Base-by-base conservation (phyloP, 2,329 filamentous ascomycete species). In the Trichoderma sp. region DNA sequence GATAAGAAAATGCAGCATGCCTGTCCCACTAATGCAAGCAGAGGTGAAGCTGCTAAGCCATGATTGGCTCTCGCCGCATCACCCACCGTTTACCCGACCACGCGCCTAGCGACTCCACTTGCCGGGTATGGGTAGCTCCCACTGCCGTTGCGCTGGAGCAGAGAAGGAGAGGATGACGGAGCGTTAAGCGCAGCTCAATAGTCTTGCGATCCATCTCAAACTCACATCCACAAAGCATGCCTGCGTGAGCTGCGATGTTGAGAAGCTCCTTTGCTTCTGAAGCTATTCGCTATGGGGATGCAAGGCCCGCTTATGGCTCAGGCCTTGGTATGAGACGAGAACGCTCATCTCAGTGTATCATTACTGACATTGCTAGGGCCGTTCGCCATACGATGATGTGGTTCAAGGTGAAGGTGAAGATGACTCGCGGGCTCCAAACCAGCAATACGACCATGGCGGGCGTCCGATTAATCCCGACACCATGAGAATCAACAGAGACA, bases 361-460 rank as follows among this genome's bases (percentile, higher is more conserved):
- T 11, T 57, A 29, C 47, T 69, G 43, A 59, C 33, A 4, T 8
- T 24, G 8, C 21, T 29, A 88, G 87, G 87, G 87, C 70, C 83
- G 87, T 29, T 89, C 87, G 24, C 87, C 87, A 13, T 89, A 88
- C 71, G 87, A 89, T 74, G 85, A 87, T 72, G 83, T 86, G 14
- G 82, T 87, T 5, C 78, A 80, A 31, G 86, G 86, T 27, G 80
- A 84, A 47, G 85, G 84, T 5, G 79, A 82, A 37, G 77, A 78
- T 1, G 79, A 83, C 58, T 73, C 77, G 43, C 78, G 79, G 19
- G 79, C 81, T 49, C 81, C 82, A 5, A 70, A 74, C 1, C 87
- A 88, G 74, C 77, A 83, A 58, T 88, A 86, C 72, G 87, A 89
- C 72, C 81, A 82, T 52, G 83, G 85, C 40, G 87, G 87, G 16